Percentiles rank a stretch among this genome's conserved stretches.
Evolutionary conservation across 169 alveolate genomes (phyloP).

Genomic region (Plasmodium gonderi): DNA sequence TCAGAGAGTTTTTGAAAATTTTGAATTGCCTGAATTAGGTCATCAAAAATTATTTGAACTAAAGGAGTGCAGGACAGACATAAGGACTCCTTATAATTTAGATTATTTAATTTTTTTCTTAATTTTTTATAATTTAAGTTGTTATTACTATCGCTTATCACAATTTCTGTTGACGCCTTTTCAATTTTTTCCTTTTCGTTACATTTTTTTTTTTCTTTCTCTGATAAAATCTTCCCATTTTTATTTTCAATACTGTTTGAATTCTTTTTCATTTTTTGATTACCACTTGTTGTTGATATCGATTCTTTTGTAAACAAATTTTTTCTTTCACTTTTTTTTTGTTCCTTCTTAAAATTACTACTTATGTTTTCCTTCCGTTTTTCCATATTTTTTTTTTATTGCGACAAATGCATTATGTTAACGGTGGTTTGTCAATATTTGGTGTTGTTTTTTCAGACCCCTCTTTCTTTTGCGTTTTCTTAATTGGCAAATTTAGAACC

Average conservation of each 20-base stretch:
- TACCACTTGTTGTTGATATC: not conserved
- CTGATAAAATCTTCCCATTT: not conserved
- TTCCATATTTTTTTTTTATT: constrained; percentile 4
- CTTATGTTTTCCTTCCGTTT: not conserved
- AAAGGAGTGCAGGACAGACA: constrained; percentile 55
- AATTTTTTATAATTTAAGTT: constrained; percentile 29
- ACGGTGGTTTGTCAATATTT: not conserved
- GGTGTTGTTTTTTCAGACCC: not conserved
- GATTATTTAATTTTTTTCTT: constrained; percentile 30
- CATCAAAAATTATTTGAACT: constrained; percentile 66
- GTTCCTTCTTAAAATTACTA: not conserved
- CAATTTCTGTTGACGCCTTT: not conserved
- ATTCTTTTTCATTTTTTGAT: not conserved
- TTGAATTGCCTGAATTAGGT: constrained; percentile 68
- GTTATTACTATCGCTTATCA: not conserved
- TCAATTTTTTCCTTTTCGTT: not conserved
- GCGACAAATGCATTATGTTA: not conserved
- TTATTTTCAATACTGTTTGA: not conserved
- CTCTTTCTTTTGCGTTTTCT: not conserved
- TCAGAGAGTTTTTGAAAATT: constrained; percentile 60
- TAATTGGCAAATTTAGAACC: no score
- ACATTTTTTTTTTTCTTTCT: not conserved
- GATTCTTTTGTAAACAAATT: not conserved
- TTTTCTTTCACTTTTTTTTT: not conserved
- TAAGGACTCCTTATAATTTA: constrained; percentile 51